Evolutionary conservation across 768 basidiomycete species (phyloP), one percentile per base, ranked within the genome.

Genomic region (Asterophora lycoperdoides): DNA sequence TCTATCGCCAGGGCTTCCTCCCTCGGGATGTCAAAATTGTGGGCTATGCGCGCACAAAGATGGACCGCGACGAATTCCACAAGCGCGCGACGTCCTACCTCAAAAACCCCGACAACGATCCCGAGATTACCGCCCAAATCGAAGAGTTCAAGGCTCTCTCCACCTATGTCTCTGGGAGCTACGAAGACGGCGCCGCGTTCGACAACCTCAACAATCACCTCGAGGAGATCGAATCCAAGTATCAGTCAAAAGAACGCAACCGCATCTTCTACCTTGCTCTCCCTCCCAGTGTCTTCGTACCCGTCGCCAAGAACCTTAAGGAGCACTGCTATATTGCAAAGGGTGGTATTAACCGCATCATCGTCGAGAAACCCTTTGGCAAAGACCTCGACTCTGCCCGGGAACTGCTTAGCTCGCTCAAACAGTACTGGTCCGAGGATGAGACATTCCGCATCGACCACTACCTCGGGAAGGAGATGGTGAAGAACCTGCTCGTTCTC

Each of bases 401-500:
- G 41, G 77, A 80, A 52, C 83, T 99, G 49, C 79, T 97, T 49
- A 64, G 69, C 17, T 75, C 84, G 14, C 76, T 99, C 67, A 94
- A 92, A 72, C 64, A 82, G 56, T 82, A 89, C 53, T 99, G 94
- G 93, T 75, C 76, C 3, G 95, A 99, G 69, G 91, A 97, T 23
- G 96, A 99, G 74, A 98, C 94, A 8, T 99, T 89, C 83, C 89
- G 95, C 45, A 98, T 99, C 64, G 95, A 99, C 69, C 95, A 99
- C 65, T 99, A 99, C 68, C 86, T 99, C 45, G 95, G 95, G 49
- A 99, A 99, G 75, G 95, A 99, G 79, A 98, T 99, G 95, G 91
- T 97, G 64, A 99, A 99, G 78, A 99, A 98, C 68, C 67, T 99
- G 47, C 86, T 98, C 54, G 91, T 97, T 23, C 74, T 97, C 44